Evolutionary conservation across 2,329 filamentous ascomycete genomes (phyloP).

Genomic region (Pseudogymnoascus verrucosus): DNA sequence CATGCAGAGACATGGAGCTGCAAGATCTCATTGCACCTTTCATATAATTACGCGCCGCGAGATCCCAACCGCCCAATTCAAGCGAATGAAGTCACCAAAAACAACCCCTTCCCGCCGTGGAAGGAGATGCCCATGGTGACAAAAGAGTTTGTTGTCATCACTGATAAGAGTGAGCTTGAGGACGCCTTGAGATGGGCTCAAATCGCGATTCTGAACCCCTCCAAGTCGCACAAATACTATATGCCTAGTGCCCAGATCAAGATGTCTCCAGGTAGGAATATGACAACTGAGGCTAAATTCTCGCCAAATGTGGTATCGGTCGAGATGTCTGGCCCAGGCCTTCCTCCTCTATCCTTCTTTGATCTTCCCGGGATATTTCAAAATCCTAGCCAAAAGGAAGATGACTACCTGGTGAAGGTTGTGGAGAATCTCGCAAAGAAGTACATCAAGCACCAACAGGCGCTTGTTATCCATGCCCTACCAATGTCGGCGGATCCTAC

Average conservation of each 20-base stretch:
- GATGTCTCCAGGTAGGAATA: constrained; percentile 31
- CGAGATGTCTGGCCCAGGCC: constrained; percentile 61
- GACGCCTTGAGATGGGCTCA: constrained; percentile 66
- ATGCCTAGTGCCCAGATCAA: constrained; percentile 25
- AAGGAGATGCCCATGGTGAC: constrained; percentile 33
- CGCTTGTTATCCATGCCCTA: constrained; percentile 69
- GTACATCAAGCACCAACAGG: constrained; percentile 62
- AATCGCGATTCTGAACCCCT: constrained; percentile 65
- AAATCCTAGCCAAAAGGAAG: constrained; percentile 53
- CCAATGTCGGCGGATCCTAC: constrained; percentile 73
- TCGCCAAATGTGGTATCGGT: constrained; percentile 75
- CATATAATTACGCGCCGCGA: constrained; percentile 48
- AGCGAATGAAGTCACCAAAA: constrained; percentile 12
- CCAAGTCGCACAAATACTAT: constrained; percentile 38
- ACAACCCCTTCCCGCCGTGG: constrained; percentile 61
- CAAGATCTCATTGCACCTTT: constrained; percentile 54
- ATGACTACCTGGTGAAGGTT: constrained; percentile 62
- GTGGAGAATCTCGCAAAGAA: constrained; percentile 62
- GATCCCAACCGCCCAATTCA: background rate
- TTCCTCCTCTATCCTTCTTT: constrained; percentile 73
- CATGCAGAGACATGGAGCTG: constrained; percentile 57
- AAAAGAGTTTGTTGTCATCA: constrained; percentile 56
- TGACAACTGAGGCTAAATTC: constrained; percentile 55
- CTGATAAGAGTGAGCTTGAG: constrained; percentile 55
- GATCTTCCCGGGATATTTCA: constrained; percentile 79